Evolutionary conservation across 2,329 filamentous ascomycete species (phyloP).

Genomic region (Botrytis fragariae): DNA sequence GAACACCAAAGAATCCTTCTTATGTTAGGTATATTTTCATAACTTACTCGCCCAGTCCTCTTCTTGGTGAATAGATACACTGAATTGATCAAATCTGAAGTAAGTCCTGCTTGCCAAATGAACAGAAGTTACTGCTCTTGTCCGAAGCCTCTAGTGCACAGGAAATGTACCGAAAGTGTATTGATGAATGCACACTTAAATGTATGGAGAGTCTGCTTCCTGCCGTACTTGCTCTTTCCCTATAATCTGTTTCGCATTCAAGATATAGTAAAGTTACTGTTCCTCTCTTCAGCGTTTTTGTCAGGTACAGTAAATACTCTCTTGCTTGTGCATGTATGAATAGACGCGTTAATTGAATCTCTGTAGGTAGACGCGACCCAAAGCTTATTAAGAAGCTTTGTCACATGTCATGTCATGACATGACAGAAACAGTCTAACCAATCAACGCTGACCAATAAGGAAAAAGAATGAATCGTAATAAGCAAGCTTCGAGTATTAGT

Average conservation of each 20-base stretch:
- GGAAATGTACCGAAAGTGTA: neutral
- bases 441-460: neutral
- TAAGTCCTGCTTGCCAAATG: neutral
- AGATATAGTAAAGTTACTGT: neutral
- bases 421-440: neutral
- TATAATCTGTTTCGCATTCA: neutral
- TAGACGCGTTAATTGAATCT: constrained; percentile 9
- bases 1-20: neutral
- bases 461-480: neutral
- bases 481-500: neutral
- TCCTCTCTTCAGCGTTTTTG: neutral
- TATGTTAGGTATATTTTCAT: neutral
- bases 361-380: neutral
- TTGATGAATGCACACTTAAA: neutral
- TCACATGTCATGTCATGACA: constrained; percentile 1
- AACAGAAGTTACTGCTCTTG: neutral
- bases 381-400: neutral
- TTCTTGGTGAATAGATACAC: neutral
- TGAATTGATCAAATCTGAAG: neutral
- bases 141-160: neutral
- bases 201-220: neutral
- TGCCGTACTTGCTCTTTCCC: neutral
- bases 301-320: neutral
- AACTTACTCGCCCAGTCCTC: neutral
- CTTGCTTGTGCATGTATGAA: neutral